Conservation (phyloP, 495 filamentous ascomycete species). For the Lophium mytilinum region DNA sequence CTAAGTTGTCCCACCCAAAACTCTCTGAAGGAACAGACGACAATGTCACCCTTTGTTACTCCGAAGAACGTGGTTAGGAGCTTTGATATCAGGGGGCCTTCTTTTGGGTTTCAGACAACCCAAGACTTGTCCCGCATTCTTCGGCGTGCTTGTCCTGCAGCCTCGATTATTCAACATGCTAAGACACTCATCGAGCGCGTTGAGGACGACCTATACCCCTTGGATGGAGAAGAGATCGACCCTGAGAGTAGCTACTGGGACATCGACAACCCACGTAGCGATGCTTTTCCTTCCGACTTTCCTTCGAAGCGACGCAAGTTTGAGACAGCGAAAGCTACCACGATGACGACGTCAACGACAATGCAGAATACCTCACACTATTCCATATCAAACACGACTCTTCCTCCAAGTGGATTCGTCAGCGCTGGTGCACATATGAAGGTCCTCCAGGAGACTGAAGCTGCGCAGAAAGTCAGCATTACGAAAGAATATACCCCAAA, state of each 20-base stretch:
- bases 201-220: constrained; percentile 57
- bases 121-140: constrained; percentile 57
- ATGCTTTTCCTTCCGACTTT: background rate
- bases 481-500: background rate
- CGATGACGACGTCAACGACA: constrained; percentile 17
- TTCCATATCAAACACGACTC: constrained; percentile 23
- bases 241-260: constrained; percentile 29
- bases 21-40: constrained; percentile 55
- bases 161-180: constrained; percentile 41
- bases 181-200: constrained; percentile 38
- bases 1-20: constrained; percentile 69
- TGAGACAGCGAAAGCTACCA: background rate
- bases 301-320: constrained; percentile 17
- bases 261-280: background rate
- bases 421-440: constrained; percentile 22
- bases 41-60: constrained; percentile 55
- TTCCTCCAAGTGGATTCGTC: constrained; percentile 25
- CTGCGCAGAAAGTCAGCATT: background rate
- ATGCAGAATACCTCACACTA: constrained; percentile 20
- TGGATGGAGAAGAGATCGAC: constrained; percentile 45
- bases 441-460: constrained; percentile 20
- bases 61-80: constrained; percentile 38
- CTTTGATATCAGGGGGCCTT: constrained; percentile 52
- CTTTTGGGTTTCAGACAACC: constrained; percentile 45
- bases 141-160: constrained; percentile 45